Evolutionary conservation across 176 grass and related monocot species (phyloP).

Genomic region (Chloris gayana): DNA sequence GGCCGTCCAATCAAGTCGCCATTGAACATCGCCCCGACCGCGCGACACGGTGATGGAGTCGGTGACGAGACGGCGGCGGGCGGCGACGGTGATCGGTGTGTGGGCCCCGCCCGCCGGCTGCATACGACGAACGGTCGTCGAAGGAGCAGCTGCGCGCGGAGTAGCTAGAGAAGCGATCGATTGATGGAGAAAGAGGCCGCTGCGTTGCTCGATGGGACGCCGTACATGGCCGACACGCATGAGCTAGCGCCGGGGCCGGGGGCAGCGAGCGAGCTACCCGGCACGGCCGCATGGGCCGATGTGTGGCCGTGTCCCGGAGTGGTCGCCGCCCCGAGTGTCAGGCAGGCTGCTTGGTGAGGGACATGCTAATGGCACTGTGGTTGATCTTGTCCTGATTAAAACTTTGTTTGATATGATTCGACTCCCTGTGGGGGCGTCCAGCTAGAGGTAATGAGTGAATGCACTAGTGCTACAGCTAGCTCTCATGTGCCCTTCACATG

Average conservation of each 20-base stretch:
- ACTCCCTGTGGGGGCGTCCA: not conserved
- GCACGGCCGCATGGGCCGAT: constrained; percentile 40
- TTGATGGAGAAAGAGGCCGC: not conserved
- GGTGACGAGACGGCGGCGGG: not conserved
- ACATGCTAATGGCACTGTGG: constrained; percentile 17
- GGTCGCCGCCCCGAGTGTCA: constrained; percentile 22
- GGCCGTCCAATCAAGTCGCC: constrained; percentile 20
- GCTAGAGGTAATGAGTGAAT: not conserved
- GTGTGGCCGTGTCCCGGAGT: constrained; percentile 18
- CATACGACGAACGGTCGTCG: not conserved
- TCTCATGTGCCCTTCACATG: constrained; percentile 14
- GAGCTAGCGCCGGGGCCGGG: constrained; percentile 13
- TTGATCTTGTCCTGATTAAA: constrained; percentile 1
- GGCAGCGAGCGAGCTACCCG: not conserved
- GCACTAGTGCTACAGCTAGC: not conserved
- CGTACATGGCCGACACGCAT: not conserved
- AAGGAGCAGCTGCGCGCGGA: not conserved
- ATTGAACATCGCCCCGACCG: not conserved
- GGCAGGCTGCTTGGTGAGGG: constrained; percentile 4
- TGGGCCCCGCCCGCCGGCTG: not conserved
- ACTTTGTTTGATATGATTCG: not conserved
- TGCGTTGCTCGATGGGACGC: not conserved
- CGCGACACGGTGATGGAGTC: constrained; percentile 27
- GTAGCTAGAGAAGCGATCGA: not conserved
- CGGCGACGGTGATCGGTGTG: constrained; percentile 8